Evolutionary conservation across 1,139 yeast genomes (phyloP).

Genomic region (Yamadazyma oceani): DNA sequence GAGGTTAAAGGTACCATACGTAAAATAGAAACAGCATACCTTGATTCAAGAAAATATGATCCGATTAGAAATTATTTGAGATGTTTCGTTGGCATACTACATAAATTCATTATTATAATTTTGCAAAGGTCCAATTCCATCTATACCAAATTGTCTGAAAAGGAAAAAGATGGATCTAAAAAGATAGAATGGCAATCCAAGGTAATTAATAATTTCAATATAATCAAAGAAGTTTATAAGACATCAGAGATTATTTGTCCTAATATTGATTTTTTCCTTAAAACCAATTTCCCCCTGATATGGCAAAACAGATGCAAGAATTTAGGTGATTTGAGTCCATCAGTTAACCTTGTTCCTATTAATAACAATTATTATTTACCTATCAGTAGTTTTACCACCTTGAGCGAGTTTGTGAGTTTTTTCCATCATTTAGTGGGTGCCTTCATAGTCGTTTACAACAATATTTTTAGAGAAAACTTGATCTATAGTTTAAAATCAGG

Average conservation of each 20-base stretch:
- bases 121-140: constrained; percentile 30
- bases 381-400: constrained; percentile 35
- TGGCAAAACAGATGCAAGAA: constrained; percentile 25
- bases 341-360: constrained; percentile 16
- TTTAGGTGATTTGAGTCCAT: constrained; percentile 5
- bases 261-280: constrained; percentile 25
- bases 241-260: constrained; percentile 12
- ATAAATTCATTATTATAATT: constrained; percentile 24
- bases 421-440: constrained; percentile 32
- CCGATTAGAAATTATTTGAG: constrained; percentile 22
- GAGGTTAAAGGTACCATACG: constrained; percentile 27
- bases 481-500: constrained; percentile 24
- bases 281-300: constrained; percentile 33
- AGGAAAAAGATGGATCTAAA: constrained; percentile 24
- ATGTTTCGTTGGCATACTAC: constrained; percentile 31
- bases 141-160: constrained; percentile 19
- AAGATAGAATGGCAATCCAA: constrained; percentile 29
- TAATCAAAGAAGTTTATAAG: constrained; percentile 7
- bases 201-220: constrained; percentile 24
- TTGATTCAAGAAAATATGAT: constrained; percentile 19
- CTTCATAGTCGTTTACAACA: constrained; percentile 29
- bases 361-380: constrained; percentile 36
- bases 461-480: constrained; percentile 12
- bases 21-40: constrained; percentile 19
- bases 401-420: constrained; percentile 35